Evolutionary conservation across 305 asterid genomes (phyloP).

Genomic region (Fraxinus velutina): DNA sequence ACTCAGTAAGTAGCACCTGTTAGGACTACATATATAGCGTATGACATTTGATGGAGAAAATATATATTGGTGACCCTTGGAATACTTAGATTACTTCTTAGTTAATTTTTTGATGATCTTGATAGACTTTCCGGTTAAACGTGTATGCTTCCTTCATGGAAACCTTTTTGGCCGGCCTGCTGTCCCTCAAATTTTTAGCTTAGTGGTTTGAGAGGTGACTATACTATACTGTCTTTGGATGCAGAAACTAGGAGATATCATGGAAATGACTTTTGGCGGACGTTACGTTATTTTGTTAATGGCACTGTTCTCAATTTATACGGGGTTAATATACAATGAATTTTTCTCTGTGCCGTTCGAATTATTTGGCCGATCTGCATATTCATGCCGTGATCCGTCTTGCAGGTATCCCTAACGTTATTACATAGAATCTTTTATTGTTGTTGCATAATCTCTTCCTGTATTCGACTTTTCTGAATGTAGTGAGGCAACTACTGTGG

Average conservation of each 20-base stretch:
- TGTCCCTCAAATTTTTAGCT: not conserved
- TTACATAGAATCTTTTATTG: slow-evolving; percentile 16
- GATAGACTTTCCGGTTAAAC: slow-evolving; percentile 8
- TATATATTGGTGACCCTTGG: not conserved
- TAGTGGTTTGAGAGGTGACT: slow-evolving; percentile 18
- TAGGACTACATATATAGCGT: not conserved
- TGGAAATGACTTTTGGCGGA: slow-evolving; percentile 91
- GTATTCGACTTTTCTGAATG: slow-evolving; percentile 25
- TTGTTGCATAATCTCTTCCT: slow-evolving; percentile 20
- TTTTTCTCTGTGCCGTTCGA: slow-evolving; percentile 85
- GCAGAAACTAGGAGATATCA: slow-evolving; percentile 97
- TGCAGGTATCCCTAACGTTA: slow-evolving; percentile 68
- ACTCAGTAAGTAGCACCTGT: not conserved
- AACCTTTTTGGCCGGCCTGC: slow-evolving; percentile 7
- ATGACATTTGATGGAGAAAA: not conserved
- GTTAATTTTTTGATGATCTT: not conserved
- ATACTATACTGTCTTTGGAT: slow-evolving; percentile 24
- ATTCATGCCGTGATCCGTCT: slow-evolving; percentile 69
- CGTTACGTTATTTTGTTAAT: slow-evolving; percentile 82
- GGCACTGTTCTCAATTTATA: slow-evolving; percentile 86
- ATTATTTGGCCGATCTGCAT: slow-evolving; percentile 75
- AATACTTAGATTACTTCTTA: not conserved
- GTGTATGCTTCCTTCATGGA: slow-evolving; percentile 6
- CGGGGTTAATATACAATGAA: slow-evolving; percentile 85
- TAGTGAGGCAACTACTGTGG: slow-evolving; percentile 73